Base-by-base conservation (phyloP, 179 eudicot genomes). In the Gypsophila paniculata region DNA sequence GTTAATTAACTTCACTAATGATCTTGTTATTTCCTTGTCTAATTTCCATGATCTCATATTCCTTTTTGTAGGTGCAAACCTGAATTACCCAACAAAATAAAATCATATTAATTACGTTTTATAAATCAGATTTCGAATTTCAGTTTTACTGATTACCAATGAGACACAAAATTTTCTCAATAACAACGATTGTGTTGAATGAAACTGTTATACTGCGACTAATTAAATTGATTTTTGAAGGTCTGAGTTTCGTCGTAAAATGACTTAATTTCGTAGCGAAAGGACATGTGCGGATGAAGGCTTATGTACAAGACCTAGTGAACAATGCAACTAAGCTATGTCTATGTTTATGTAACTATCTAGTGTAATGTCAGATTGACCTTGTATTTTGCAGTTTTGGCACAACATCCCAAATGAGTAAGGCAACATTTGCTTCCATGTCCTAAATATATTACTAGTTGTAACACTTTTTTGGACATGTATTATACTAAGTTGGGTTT, bases 21-120 rank as follows among this genome's bases (percentile, higher is more conserved):
- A 82, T 74, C 74, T 88, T 76, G 84, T 84, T n/a, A 91, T 82
- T 68, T 89, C 85, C 77, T 81, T 89, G 71, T 90, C 93, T 74
- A 91, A 53, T 82, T 82, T 89, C 96, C 96, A 90, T 18, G 87
- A 85, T 46, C 65, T 84, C 72, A 87, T 44, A 74, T 91, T 91
- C 60, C 87, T 76, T 62, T 64, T 89, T 22, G 97, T 87, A 29
- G 97, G 97, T 14, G 90, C 19, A 48, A 88, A 91, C 76, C 96
- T 91, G 72, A 53, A 2, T 69, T 51, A 52, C 15, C 14, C 18
- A 42, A 44, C 4, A 0, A 19, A 12, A 42, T n/a, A n/a, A 19
- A 0, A 0, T 11, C 44, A 36, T 1, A 11, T 44, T 3, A 44
- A 21, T 65, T 62, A 12, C 13, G 7, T n/a, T 25, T 55, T 42